Base-by-base conservation (phyloP, 257 asterid species). In the Solanum clarkiae region DNA sequence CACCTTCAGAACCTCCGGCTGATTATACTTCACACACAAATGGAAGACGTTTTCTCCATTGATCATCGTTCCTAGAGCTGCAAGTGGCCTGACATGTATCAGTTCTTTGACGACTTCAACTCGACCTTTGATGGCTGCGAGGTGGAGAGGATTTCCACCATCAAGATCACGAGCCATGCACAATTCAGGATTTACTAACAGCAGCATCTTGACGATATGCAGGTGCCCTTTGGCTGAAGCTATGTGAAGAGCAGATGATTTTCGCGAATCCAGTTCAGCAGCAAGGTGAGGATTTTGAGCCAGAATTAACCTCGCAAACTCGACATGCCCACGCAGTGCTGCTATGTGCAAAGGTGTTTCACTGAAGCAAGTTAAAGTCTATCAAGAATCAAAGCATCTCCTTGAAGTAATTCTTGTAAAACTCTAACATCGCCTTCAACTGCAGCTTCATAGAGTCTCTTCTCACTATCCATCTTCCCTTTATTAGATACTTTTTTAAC, bases 141-240 rank as follows among this genome's bases (percentile, higher is more conserved):
- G 85, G 66, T 92, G 94, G 6, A 93, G 79, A 18, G 96, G 94
- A 20, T 91, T 91, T 88, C 91, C 85, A 26, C 96, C 96, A 16
- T 88, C 89, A 1, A 80, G 83, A 84, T 92, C 94, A 3, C 89
- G 89, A 1, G 87, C 84, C 8, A 90, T 63, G 53, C 92, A 90
- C 90, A 87, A 85, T n/a, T 89, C 87, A 6, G 93, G 90, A 62
- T 90, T 86, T 24, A 88, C 88, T 2, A 63, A 29, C 5, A 79
- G 8, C 80, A 92, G 13, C 10, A 2, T 13, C 13, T 18, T 85
- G 1, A 54, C 88, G 6, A 92, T 90, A 22, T 88, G 84, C 29
- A 87, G 3, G n/a, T 88, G 18, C 2, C 93, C 95, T 70, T 80
- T 88, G 7, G 75, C 75, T 2, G 94, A 86, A 20, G 93, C 95